phyloP scores from a whole-genome alignment of 371 early-diverging fungal species.

The Haplosporangium sp. region DNA sequence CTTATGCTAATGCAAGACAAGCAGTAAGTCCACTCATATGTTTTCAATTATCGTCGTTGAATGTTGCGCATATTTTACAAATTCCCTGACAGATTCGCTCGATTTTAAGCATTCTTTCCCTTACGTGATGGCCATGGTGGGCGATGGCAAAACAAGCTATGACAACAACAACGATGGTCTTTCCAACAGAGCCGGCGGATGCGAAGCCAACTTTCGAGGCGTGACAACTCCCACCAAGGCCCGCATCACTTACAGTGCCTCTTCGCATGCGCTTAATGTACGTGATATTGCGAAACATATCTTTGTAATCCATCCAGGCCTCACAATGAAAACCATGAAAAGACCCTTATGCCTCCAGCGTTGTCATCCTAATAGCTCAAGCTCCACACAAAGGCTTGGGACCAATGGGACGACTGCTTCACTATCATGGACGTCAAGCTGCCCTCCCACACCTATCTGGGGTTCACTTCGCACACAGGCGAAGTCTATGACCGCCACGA shows the following conservation, averaged over 20 bases:
- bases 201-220: slow-evolving; percentile 70
- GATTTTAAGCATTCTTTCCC: too few species aligned
- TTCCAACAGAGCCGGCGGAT: too few species aligned
- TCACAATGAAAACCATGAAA: too few species aligned
- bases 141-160: too few species aligned
- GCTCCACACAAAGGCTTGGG: slow-evolving; percentile 72
- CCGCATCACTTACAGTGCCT: slow-evolving; percentile 80
- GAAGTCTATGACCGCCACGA: slow-evolving; percentile 91
- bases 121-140: too few species aligned
- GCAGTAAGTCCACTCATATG: slow-evolving; percentile 57
- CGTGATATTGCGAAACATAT: neutral
- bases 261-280: slow-evolving; percentile 71
- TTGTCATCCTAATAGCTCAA: slow-evolving; percentile 54
- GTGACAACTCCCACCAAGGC: slow-evolving; percentile 75
- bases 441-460: slow-evolving; percentile 82
- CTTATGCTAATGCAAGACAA: slow-evolving; percentile 90
- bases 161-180: too few species aligned
- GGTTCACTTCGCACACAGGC: slow-evolving; percentile 93
- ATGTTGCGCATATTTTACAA: too few species aligned
- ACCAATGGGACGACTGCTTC: slow-evolving; percentile 88
- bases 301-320: neutral
- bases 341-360: too few species aligned
- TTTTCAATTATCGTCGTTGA: too few species aligned
- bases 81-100: too few species aligned
- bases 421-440: slow-evolving; percentile 75